Conservation (phyloP, 306 rosid genomes). For the Quercus gilva region DNA sequence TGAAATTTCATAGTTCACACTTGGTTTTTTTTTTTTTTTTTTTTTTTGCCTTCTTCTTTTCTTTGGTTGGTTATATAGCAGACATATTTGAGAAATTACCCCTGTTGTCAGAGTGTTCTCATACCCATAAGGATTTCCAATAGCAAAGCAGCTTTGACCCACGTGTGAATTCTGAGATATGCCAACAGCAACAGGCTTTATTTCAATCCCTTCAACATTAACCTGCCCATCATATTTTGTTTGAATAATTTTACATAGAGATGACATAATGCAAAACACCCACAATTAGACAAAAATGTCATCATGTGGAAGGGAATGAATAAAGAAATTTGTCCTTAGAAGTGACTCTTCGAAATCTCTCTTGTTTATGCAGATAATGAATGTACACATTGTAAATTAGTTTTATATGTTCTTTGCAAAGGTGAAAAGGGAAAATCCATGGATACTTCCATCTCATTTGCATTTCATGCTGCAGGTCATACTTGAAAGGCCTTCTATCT, state of each 20-base stretch:
- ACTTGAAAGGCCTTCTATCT: not conserved
- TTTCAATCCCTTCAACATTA: conserved; percentile 63
- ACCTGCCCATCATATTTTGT: conserved; percentile 47
- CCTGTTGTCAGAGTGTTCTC: conserved; percentile 95
- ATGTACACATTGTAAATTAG: too few species aligned
- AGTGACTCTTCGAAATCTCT: not conserved
- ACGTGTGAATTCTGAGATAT: conserved; percentile 69
- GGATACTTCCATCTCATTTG: too few species aligned
- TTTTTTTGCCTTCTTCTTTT: too few species aligned
- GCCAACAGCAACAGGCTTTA: conserved; percentile 74
- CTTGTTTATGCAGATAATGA: not conserved
- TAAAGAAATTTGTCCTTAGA: too few species aligned
- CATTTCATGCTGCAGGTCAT: not conserved
- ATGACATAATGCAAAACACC: not conserved
- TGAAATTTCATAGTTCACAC: not conserved
- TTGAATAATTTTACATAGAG: not conserved
- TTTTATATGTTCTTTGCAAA: too few species aligned
- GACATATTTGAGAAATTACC: conserved; percentile 42
- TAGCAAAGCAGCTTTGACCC: conserved; percentile 96
- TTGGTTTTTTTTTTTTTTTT: not conserved
- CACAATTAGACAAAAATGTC: not conserved
- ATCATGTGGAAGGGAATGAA: not conserved
- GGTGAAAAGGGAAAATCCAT: too few species aligned
- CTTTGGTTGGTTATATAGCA: not conserved
- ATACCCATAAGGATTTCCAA: conserved; percentile 89